These are phyloP conservation scores for Moesziomyces globuligerus DNA, from an alignment of 1,284 basidiomycete species.

Conservation along the genomic window DNA sequence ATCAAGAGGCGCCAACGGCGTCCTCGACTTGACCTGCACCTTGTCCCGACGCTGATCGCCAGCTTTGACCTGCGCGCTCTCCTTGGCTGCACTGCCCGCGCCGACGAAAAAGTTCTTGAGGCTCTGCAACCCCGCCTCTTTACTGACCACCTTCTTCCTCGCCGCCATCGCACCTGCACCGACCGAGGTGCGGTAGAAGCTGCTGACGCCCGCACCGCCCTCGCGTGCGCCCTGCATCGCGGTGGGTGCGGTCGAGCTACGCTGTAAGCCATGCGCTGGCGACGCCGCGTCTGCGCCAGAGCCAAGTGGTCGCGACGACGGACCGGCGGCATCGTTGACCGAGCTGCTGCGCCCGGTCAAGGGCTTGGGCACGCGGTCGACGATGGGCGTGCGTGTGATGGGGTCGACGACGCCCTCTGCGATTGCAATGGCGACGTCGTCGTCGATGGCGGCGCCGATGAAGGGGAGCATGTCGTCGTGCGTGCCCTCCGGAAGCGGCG, in stretches of 20 bases:
- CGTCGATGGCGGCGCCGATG: slow-evolving; percentile 56
- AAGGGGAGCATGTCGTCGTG: slow-evolving; percentile 50
- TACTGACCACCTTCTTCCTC: slow-evolving; percentile 37
- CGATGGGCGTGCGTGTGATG: slow-evolving; percentile 76
- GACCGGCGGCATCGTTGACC: slow-evolving; percentile 11
- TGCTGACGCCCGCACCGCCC: not conserved
- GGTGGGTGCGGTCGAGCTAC: slow-evolving; percentile 28
- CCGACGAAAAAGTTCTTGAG: slow-evolving; percentile 36
- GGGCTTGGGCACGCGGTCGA: slow-evolving; percentile 28
- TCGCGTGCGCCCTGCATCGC: not conserved
- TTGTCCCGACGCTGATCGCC: too few species aligned
- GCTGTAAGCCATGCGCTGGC: slow-evolving; percentile 4
- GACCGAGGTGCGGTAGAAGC: slow-evolving; percentile 20
- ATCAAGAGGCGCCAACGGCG: slow-evolving; percentile 20
- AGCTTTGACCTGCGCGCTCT: slow-evolving; percentile 1
- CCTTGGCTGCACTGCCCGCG: not conserved
- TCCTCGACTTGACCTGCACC: not conserved
- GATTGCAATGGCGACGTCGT: slow-evolving; percentile 71
- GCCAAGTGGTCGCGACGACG: too few species aligned
- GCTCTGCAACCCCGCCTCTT: slow-evolving; percentile 40
- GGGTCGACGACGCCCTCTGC: slow-evolving; percentile 83
- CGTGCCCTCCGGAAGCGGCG: slow-evolving; percentile 54
- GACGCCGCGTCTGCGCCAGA: too few species aligned
- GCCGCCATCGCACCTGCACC: slow-evolving; percentile 1
- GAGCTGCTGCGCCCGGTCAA: slow-evolving; percentile 16